phyloP scores from a whole-genome alignment of 371 early-diverging fungal species.

The Rhizomucor pusillus region DNA sequence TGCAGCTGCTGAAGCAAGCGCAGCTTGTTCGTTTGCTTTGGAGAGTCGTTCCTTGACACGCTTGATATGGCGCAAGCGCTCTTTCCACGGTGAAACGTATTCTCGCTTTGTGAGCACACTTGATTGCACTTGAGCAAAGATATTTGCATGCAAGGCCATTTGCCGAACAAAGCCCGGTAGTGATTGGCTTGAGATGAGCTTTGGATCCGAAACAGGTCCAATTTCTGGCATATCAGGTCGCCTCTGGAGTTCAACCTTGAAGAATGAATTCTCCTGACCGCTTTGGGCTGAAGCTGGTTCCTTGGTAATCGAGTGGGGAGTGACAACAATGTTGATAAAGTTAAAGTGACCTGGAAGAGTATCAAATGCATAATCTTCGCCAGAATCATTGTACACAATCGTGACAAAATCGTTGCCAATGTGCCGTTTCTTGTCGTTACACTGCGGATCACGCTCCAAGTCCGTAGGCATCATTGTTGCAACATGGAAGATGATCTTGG shows the following conservation, averaged over 20 bases:
- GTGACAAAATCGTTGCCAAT: slow-evolving; percentile 96
- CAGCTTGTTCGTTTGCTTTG: slow-evolving; percentile 3
- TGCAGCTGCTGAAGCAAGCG: slow-evolving; percentile 8
- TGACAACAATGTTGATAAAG: slow-evolving; percentile 88
- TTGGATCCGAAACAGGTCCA: slow-evolving; percentile 78
- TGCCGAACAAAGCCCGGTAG: slow-evolving; percentile 82
- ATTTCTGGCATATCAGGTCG: slow-evolving; percentile 82
- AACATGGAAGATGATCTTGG: slow-evolving; percentile 88
- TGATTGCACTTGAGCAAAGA: slow-evolving; percentile 82
- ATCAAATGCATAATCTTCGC: slow-evolving; percentile 77
- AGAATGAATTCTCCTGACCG: slow-evolving; percentile 49
- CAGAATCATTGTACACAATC: slow-evolving; percentile 92
- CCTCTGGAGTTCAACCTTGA: slow-evolving; percentile 67
- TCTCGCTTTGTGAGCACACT: slow-evolving; percentile 51
- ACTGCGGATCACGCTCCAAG: slow-evolving; percentile 67
- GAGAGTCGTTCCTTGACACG: slow-evolving; percentile 57
- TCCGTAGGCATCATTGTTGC: slow-evolving; percentile 93
- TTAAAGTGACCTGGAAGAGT: slow-evolving; percentile 95
- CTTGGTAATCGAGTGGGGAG: slow-evolving; percentile 57
- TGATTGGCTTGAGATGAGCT: slow-evolving; percentile 76
- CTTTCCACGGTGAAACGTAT: slow-evolving; percentile 83
- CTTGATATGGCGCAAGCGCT: slow-evolving; percentile 85
- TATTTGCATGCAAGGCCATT: slow-evolving; percentile 85
- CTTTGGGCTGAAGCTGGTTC: too few relatives aligned
- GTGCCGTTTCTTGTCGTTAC: slow-evolving; percentile 88